These are phyloP conservation scores for Nothophoma quercina DNA, from an alignment of 2,329 filamentous ascomycete genomes.

Conservation along the genomic window DNA sequence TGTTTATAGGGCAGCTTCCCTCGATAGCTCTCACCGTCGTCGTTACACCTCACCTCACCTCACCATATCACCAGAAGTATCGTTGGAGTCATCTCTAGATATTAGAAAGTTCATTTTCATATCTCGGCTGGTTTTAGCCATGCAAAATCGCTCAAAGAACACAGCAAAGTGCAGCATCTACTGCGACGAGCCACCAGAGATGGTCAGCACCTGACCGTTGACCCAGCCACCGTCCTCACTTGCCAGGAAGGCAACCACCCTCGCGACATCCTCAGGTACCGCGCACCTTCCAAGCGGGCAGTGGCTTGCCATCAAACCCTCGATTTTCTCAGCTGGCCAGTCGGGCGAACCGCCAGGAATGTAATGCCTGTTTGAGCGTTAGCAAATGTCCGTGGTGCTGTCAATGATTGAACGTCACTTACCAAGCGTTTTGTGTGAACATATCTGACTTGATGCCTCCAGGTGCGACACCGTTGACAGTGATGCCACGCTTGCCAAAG, in stretches of 20 bases:
- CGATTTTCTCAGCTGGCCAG: slow-evolving; percentile 59
- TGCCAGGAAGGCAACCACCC: slow-evolving; percentile 52
- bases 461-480: slow-evolving; percentile 75
- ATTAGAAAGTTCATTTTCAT: too few species aligned
- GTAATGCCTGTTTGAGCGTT: too few species aligned
- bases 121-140: too few species aligned
- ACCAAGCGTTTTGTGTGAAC: slow-evolving; percentile 69
- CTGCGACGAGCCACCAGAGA: slow-evolving; percentile 52
- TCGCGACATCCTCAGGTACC: slow-evolving; percentile 54
- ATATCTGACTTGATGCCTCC: slow-evolving; percentile 80
- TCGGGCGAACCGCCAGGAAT: slow-evolving; percentile 59
- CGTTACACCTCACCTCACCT: too few species aligned
- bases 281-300: slow-evolving; percentile 60
- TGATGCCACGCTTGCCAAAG: slow-evolving; percentile 72
- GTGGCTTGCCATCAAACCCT: slow-evolving; percentile 58
- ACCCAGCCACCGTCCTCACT: slow-evolving; percentile 52
- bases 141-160: slow-evolving; percentile 3
- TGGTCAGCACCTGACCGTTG: slow-evolving; percentile 52
- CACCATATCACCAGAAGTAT: too few species aligned
- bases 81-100: too few species aligned
- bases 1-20: too few species aligned
- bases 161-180: slow-evolving; percentile 24
- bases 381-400: background rate
- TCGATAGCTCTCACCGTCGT: too few species aligned
- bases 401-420: background rate